Evolutionary conservation across 1,284 basidiomycete species (phyloP).

Genomic region (Volvariella surrecta): DNA sequence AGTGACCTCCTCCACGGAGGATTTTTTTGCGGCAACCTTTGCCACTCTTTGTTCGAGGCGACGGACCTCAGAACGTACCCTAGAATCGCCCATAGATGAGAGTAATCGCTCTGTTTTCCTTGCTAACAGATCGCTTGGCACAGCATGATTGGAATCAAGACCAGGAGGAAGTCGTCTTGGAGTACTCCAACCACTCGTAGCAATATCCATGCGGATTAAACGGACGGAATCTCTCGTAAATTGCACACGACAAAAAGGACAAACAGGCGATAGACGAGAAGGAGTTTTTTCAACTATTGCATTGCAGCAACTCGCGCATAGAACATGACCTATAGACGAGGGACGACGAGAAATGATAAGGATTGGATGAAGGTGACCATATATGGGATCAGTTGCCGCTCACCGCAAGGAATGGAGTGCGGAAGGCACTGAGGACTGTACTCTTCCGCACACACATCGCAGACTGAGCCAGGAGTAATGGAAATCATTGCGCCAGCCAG

Average conservation of each 20-base stretch:
- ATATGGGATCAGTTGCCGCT: conserved; percentile 19
- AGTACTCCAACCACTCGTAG: conserved; percentile 53
- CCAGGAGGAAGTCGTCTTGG: conserved; percentile 44
- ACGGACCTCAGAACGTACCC: conserved; percentile 48
- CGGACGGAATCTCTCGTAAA: conserved; percentile 59
- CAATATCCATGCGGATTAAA: conserved; percentile 69
- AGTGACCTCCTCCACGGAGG: conserved; percentile 73
- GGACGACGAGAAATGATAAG: conserved; percentile 15
- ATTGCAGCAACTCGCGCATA: conserved; percentile 66
- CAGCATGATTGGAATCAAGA: conserved; percentile 31
- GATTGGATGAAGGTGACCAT: conserved; percentile 1
- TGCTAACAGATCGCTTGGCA: conserved; percentile 37
- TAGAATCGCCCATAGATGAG: conserved; percentile 27
- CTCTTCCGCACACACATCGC: conserved; percentile 82
- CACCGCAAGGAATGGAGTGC: conserved; percentile 73
- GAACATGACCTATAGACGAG: conserved; percentile 53
- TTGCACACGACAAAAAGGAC: conserved; percentile 73
- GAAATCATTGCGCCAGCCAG: conserved; percentile 58
- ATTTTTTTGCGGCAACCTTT: conserved; percentile 73
- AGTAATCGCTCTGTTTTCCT: conserved; percentile 34
- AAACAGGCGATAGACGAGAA: conserved; percentile 53
- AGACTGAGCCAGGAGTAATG: conserved; percentile 68
- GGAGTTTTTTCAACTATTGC: conserved; percentile 73
- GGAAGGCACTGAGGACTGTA: conserved; percentile 63
- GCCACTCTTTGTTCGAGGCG: conserved; percentile 69